phyloP scores from a whole-genome alignment of 164 flowering plant species.

The Chimonanthus salicifolius region DNA sequence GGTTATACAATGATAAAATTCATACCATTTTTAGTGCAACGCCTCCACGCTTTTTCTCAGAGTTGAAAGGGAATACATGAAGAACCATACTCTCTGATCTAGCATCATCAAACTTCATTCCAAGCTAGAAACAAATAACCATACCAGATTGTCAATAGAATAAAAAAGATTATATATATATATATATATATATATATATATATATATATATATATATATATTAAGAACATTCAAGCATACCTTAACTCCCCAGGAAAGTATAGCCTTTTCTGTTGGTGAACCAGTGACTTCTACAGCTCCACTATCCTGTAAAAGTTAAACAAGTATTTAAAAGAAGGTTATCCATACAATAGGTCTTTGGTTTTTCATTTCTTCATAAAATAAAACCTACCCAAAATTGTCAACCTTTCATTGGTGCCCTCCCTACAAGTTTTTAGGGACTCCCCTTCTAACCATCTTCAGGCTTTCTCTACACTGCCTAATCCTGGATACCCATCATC shows the following conservation, averaged over 20 bases:
- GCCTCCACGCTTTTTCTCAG: constrained; percentile 89
- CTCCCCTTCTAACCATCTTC: too few relatives aligned
- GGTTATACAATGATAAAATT: background rate
- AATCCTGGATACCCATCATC: too few relatives aligned
- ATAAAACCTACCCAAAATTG: too few relatives aligned
- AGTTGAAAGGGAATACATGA: constrained; percentile 88
- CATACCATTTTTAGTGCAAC: constrained; percentile 62
- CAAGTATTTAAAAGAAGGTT: background rate
- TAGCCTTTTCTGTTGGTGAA: constrained; percentile 96
- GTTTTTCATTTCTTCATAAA: too few relatives aligned
- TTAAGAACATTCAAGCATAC: constrained; percentile 22
- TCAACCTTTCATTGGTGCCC: too few relatives aligned
- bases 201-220: background rate
- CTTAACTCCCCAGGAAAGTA: constrained; percentile 79
- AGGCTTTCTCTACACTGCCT: too few relatives aligned
- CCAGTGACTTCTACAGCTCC: constrained; percentile 73
- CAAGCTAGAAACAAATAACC: constrained; percentile 46
- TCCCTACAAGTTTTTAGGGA: too few relatives aligned
- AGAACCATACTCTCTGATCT: constrained; percentile 47
- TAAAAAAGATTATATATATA: background rate
- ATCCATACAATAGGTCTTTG: too few relatives aligned
- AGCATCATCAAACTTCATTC: constrained; percentile 63
- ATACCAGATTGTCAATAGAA: background rate
- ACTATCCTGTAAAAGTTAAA: constrained; percentile 37
- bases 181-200: background rate